phyloP scores from a whole-genome alignment of 306 rosid genomes.

The Medicago ruthenica region DNA sequence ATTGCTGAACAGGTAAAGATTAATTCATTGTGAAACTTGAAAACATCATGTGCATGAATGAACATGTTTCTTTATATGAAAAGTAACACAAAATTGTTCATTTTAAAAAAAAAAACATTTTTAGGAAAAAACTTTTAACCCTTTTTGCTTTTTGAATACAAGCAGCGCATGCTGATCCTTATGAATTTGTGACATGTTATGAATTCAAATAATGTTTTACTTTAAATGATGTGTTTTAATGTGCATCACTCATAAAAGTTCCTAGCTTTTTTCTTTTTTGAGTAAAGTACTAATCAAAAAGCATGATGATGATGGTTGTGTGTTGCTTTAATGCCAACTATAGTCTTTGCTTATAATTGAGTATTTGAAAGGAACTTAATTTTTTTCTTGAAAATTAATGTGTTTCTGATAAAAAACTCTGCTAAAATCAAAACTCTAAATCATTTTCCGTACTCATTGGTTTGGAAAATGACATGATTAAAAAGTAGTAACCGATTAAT shows the following conservation, averaged over 20 bases:
- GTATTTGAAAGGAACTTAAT: slow-evolving; percentile 12
- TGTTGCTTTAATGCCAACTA: slow-evolving; percentile 34
- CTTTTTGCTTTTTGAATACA: slow-evolving; percentile 42
- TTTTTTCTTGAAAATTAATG: background rate
- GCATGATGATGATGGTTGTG: slow-evolving; percentile 41
- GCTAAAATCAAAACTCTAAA: background rate
- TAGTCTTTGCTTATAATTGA: slow-evolving; percentile 32
- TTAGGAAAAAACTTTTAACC: slow-evolving; percentile 31
- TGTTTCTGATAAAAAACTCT: background rate
- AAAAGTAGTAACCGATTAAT: background rate
- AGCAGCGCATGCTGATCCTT: slow-evolving; percentile 40
- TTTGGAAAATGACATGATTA: slow-evolving; percentile 1
- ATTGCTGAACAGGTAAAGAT: slow-evolving; percentile 88
- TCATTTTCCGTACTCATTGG: slow-evolving; percentile 28
- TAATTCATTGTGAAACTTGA: slow-evolving; percentile 25
- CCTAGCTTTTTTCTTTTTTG: slow-evolving; percentile 37
- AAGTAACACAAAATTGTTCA: background rate
- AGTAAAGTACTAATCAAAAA: slow-evolving; percentile 33
- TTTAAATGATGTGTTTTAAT: slow-evolving; percentile 51
- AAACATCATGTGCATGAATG: slow-evolving; percentile 11
- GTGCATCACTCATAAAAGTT: slow-evolving; percentile 47
- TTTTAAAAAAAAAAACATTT: background rate
- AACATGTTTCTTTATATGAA: slow-evolving; percentile 25
- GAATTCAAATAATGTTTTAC: slow-evolving; percentile 26
- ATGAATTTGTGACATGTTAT: slow-evolving; percentile 44